Percentiles rank a stretch among this genome's conserved stretches.
Conservation (phyloP, 441 rosid genomes). For the Lepidium campestre region DNA sequence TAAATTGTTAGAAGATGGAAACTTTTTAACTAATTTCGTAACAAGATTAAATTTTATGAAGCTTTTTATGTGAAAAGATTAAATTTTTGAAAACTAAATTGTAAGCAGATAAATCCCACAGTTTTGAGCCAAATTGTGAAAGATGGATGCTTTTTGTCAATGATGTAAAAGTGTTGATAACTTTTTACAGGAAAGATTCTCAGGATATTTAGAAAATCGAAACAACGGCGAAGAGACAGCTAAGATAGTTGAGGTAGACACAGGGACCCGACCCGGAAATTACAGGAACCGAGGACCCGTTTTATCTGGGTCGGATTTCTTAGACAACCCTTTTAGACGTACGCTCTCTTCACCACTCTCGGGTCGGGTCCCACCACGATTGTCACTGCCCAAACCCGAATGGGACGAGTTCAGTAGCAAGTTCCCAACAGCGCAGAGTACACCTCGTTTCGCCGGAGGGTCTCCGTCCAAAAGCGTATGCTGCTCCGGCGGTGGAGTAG, state of each 20-base stretch:
- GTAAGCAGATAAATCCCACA: background rate
- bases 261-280: conserved; percentile 41
- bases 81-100: background rate
- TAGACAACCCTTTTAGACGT: conserved; percentile 34
- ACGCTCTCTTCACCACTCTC: conserved; percentile 46
- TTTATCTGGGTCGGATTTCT: conserved; percentile 33
- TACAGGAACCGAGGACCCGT: conserved; percentile 40
- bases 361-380: conserved; percentile 33
- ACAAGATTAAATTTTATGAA: background rate
- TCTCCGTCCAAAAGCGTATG: conserved; percentile 38
- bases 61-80: background rate
- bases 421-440: conserved; percentile 54
- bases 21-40: background rate
- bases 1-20: background rate
- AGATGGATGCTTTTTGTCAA: background rate
- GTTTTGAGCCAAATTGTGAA: background rate
- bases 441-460: conserved; percentile 39
- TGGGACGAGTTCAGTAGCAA: conserved; percentile 47
- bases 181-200: conserved; percentile 49
- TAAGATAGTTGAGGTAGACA: conserved; percentile 65
- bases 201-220: conserved; percentile 39
- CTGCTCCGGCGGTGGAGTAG: background rate
- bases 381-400: conserved; percentile 35
- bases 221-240: conserved; percentile 43
- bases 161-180: conserved; percentile 2